phyloP scores from a whole-genome alignment of 768 basidiomycete genomes.

The Dentipellis sp. region DNA sequence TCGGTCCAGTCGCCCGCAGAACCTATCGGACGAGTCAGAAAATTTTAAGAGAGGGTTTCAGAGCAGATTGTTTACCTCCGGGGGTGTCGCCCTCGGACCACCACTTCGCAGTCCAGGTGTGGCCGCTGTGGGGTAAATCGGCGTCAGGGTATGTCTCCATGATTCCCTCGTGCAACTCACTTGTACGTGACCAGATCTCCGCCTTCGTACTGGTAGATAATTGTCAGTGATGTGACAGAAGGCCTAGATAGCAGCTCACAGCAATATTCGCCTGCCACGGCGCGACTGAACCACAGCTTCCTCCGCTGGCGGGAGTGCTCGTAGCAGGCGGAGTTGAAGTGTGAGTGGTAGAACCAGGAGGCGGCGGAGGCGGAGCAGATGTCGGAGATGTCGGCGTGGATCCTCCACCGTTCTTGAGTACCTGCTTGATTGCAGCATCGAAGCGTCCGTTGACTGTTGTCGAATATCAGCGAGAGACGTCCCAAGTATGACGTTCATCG shows the following conservation, averaged over 20 bases:
- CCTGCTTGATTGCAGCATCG: slow-evolving; percentile 33
- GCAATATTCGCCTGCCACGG: slow-evolving; percentile 30
- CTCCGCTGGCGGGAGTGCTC: slow-evolving; percentile 4
- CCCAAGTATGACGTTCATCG: neutral
- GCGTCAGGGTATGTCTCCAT: neutral
- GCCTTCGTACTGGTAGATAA: slow-evolving; percentile 28
- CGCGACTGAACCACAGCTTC: slow-evolving; percentile 32
- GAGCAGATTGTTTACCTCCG: slow-evolving; percentile 15
- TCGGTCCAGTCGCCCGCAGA: slow-evolving; percentile 25
- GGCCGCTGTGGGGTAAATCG: slow-evolving; percentile 23
- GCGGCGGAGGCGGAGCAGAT: neutral
- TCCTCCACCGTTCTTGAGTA: slow-evolving; percentile 20
- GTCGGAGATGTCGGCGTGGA: slow-evolving; percentile 10
- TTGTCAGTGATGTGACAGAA: neutral
- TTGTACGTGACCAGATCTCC: slow-evolving; percentile 32
- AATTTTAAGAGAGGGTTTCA: neutral
- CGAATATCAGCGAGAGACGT: neutral
- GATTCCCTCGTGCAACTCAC: slow-evolving; percentile 20
- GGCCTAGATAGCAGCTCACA: slow-evolving; percentile 20
- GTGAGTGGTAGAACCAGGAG: slow-evolving; percentile 9
- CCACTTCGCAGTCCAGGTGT: slow-evolving; percentile 41
- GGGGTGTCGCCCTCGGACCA: slow-evolving; percentile 35
- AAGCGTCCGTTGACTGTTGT: slow-evolving; percentile 32
- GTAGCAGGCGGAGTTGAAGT: slow-evolving; percentile 16
- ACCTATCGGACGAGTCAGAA: neutral